Base-by-base conservation (phyloP, 306 rosid genomes). In the Dryas octopetala region DNA sequence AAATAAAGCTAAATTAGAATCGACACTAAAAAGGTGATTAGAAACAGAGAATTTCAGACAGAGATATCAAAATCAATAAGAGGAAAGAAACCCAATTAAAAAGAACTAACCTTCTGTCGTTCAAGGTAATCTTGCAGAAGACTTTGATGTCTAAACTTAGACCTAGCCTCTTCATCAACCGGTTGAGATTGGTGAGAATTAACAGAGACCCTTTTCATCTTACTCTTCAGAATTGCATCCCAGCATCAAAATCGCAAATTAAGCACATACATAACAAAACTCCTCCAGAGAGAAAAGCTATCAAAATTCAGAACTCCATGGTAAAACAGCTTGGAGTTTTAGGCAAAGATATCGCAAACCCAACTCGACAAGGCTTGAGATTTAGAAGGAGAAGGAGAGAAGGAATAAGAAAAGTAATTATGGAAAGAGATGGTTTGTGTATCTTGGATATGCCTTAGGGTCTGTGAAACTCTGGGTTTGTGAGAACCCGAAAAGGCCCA, bases 21-120 rank as follows among this genome's bases (percentile, higher is more conserved):
- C 41, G 7, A 6, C 6, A 41, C 38, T 32, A 0, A 9, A 16
- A 53, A 41, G 47, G 17, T 55, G 62, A 55, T 32, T 32, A 7
- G 9, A 9, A 3, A 11, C 38, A 65, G 32, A 45, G 52, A 65
- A 45, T 4, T 45, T 4, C 49, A 38, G 7, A 32, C 23, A n/a
- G 15, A 53, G 58, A 62, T 14, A 62, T 32, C 13, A 64, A 43
- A 43, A n/a, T 8, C 68, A 16, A 10, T 45, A 4, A 6, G 49
- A 52, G 5, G 3, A 41, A 14, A 52, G 9, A 70, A 16, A 6
- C 48, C 43, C 1, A 57, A 54, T 13, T 9, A 17, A 7, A 45
- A 40, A 63, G 45, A 11, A 44, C 75, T 0, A 80, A 91, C 93
- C 93, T 87, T 85, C 62, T 85, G 90, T 48, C 87, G 70, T 4